Evolutionary conservation across 768 basidiomycete genomes (phyloP).

Genomic region (Rhizopogon vesiculosus): DNA sequence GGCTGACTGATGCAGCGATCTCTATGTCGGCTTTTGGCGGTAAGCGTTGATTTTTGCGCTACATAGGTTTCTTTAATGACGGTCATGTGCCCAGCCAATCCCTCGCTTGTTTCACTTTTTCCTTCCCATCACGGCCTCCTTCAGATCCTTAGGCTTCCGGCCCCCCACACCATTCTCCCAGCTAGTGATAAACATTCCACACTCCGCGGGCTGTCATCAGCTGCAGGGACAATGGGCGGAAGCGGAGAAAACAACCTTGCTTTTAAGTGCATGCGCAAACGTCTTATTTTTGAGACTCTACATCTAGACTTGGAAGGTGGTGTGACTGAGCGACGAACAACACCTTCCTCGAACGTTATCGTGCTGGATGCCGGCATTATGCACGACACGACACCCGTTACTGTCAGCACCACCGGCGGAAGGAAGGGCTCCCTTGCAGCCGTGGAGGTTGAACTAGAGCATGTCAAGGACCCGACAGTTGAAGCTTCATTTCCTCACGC

Average conservation of each 20-base stretch:
- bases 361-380: slow-evolving; percentile 12
- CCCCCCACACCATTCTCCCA: slow-evolving; percentile 66
- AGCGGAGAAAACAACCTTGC: slow-evolving; percentile 96
- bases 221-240: slow-evolving; percentile 45
- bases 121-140: slow-evolving; percentile 86
- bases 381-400: slow-evolving; percentile 6
- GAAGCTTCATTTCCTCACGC: slow-evolving; percentile 5
- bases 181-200: slow-evolving; percentile 81
- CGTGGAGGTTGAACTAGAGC: slow-evolving; percentile 43
- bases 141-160: slow-evolving; percentile 71
- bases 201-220: slow-evolving; percentile 72
- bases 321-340: slow-evolving; percentile 69
- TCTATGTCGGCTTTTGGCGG: slow-evolving; percentile 77
- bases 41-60: slow-evolving; percentile 29
- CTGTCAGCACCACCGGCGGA: slow-evolving; percentile 3
- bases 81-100: slow-evolving; percentile 50
- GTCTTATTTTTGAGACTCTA: slow-evolving; percentile 86
- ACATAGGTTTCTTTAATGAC: slow-evolving; percentile 6
- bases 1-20: slow-evolving; percentile 73
- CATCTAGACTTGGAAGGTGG: slow-evolving; percentile 88
- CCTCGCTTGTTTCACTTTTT: slow-evolving; percentile 68
- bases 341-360: slow-evolving; percentile 31
- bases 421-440: slow-evolving; percentile 27
- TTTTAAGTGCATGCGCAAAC: slow-evolving; percentile 87
- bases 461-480: slow-evolving; percentile 7